phyloP scores from a whole-genome alignment of 768 basidiomycete species.

The Chalciporus sphaerocephalus region DNA sequence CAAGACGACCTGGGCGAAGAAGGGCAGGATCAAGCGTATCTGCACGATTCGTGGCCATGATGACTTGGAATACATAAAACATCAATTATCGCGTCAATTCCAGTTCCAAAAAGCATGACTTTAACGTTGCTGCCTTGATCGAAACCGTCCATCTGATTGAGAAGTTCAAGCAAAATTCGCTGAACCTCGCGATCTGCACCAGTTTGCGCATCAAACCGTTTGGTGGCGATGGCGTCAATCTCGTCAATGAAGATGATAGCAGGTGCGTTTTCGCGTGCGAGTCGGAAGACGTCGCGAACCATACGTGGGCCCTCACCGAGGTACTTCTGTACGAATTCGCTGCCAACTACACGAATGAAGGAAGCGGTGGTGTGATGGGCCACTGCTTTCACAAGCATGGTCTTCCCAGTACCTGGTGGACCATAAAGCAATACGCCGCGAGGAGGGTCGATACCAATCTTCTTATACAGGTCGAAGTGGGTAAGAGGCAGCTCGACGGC shows the following conservation, averaged over 20 bases:
- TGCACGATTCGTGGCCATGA: conserved; percentile 99
- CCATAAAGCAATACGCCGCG: conserved; percentile 95
- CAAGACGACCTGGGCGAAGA: conserved; percentile 94
- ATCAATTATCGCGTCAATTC: neutral
- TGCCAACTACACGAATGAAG: conserved; percentile 97
- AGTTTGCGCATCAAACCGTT: conserved; percentile 98
- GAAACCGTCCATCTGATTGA: conserved; percentile 99
- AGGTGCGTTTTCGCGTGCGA: conserved; percentile 94
- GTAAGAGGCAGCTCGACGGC: conserved; percentile 94
- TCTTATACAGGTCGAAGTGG: conserved; percentile 98
- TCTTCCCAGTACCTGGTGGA: conserved; percentile 98
- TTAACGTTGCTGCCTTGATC: conserved; percentile 99
- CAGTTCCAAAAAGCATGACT: conserved; percentile 31
- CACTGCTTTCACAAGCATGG: conserved; percentile 99
- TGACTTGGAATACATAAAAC: conserved; percentile 56
- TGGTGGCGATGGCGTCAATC: conserved; percentile 97
- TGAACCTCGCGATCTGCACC: conserved; percentile 99
- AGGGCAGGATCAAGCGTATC: conserved; percentile 98
- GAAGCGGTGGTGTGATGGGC: conserved; percentile 95
- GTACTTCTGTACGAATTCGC: conserved; percentile 99
- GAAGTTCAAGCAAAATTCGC: conserved; percentile 91
- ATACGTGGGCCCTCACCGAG: conserved; percentile 98
- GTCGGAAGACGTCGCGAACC: conserved; percentile 98
- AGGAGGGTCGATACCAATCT: conserved; percentile 99
- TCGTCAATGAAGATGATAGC: conserved; percentile 99